Evolutionary conservation across 2,329 filamentous ascomycete genomes (phyloP), one percentile per base, ranked within the genome.

Genomic region (Sphaceloma murrayae): DNA sequence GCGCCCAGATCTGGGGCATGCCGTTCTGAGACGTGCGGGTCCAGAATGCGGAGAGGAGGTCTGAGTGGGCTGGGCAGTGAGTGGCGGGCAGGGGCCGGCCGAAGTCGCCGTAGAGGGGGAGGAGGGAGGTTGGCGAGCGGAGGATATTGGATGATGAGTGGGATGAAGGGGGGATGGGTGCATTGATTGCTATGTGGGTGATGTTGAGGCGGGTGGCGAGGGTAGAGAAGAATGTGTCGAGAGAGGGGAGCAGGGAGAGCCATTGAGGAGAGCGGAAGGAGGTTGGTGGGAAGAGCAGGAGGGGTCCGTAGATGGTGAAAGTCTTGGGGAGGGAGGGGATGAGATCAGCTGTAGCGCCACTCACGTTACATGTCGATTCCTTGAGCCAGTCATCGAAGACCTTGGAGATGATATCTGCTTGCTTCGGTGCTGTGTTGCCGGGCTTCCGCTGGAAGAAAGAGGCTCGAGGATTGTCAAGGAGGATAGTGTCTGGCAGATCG

Each of bases 1-100:
- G 89, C 1, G 87, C 83, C 88, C 88, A 96, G 2, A 74, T 80
- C 65, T 96, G 89, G 26, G 68, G 64, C 47, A 96, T 82, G 2
- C 81, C 82, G 47, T 75, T 72, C 59, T 94, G 87, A 43, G 72
- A 76, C 3, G 82, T 80, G 9, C 72, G 74, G 1, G 83, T 82
- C 89, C 89, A 96, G 50, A 94, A 76, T 0, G 86, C 80, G 1
- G 59, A 47, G 1, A 67, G 59, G 47, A 93, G 82, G 56, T 89
- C 81, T 1, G 56, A 50, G 1, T 63, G 64, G 5, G 52, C 45
- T 4, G 54, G 56, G 43, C 6, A 45, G 32, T 43, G 47, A 7
- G 49, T 11, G 19, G 44, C n/a, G n/a, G 42, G 31, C n/a, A 34
- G 30, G 11, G 19, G 21, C 0, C 75, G 70, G 0, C 85, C 85